Evolutionary conservation across 2,329 filamentous ascomycete species (phyloP).

Genomic region (Paraphaeosphaeria sporulosa): DNA sequence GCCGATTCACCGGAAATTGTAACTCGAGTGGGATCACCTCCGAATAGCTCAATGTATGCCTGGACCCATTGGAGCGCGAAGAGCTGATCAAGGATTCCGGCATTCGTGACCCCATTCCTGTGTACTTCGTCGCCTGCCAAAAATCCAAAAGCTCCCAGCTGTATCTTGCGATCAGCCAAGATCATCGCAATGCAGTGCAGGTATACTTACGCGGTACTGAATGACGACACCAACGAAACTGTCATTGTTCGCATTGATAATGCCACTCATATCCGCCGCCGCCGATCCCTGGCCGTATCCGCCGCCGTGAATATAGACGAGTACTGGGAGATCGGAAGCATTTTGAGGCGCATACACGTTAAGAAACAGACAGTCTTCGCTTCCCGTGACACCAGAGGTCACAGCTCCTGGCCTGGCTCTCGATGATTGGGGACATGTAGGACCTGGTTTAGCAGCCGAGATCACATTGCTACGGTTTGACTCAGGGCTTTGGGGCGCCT

Average conservation of each 20-base stretch:
- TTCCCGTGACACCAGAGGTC: not conserved
- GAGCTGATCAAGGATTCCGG: slow-evolving; percentile 57
- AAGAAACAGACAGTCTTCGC: slow-evolving; percentile 49
- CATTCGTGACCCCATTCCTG: slow-evolving; percentile 48
- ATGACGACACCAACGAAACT: slow-evolving; percentile 58
- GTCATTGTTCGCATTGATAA: slow-evolving; percentile 57
- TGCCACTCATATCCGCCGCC: slow-evolving; percentile 43
- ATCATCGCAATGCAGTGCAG: not conserved
- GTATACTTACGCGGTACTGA: slow-evolving; percentile 53
- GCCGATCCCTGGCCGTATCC: slow-evolving; percentile 51
- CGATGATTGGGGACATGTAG: slow-evolving; percentile 10
- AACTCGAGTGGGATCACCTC: slow-evolving; percentile 31
- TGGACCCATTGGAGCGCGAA: slow-evolving; percentile 61
- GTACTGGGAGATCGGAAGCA: slow-evolving; percentile 37
- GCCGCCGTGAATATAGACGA: slow-evolving; percentile 38
- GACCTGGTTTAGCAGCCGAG: slow-evolving; percentile 12
- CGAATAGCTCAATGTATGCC: slow-evolving; percentile 52
- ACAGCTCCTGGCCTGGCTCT: slow-evolving; percentile 6
- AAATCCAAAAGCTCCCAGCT: slow-evolving; percentile 57
- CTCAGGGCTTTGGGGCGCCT: slow-evolving; percentile 22
- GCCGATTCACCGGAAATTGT: slow-evolving; percentile 50
- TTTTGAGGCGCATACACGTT: slow-evolving; percentile 43
- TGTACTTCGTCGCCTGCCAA: slow-evolving; percentile 49
- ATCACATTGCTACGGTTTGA: slow-evolving; percentile 18
- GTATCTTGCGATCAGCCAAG: slow-evolving; percentile 1